Conservation (phyloP, 2,329 filamentous ascomycete genomes). For the Colletotrichum sp. region DNA sequence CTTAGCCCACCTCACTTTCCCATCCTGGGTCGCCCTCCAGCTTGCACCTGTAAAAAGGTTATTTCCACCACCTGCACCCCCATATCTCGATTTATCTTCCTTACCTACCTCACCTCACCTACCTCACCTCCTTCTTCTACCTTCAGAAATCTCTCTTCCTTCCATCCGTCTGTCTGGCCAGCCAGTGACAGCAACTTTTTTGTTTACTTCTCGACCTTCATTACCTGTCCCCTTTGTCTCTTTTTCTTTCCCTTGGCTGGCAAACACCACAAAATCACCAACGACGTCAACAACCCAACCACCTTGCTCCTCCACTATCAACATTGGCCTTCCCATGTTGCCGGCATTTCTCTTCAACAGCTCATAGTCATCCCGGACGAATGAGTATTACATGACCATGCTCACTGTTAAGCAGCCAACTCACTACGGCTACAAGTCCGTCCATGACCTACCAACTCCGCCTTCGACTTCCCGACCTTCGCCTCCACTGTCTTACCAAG, state of each 20-base stretch:
- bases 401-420: slow-evolving; percentile 66
- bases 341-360: not conserved
- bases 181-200: slow-evolving; percentile 17
- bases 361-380: slow-evolving; percentile 6
- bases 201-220: slow-evolving; percentile 26
- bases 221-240: slow-evolving; percentile 14
- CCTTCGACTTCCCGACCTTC: slow-evolving; percentile 60
- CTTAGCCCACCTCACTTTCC: slow-evolving; percentile 11
- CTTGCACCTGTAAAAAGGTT: slow-evolving; percentile 43
- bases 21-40: slow-evolving; percentile 39
- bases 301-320: not conserved
- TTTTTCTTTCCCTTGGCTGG: slow-evolving; percentile 2
- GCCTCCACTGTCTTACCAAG: slow-evolving; percentile 57
- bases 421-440: slow-evolving; percentile 63
- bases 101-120: slow-evolving; percentile 9
- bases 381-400: slow-evolving; percentile 50
- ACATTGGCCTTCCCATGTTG: slow-evolving; percentile 10
- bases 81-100: slow-evolving; percentile 3
- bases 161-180: slow-evolving; percentile 22
- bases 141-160: not conserved
- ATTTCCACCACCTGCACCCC: slow-evolving; percentile 31
- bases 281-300: not conserved
- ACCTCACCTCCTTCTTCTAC: slow-evolving; percentile 1
- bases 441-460: slow-evolving; percentile 67
- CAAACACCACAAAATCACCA: not conserved